Percentiles rank a stretch among this genome's conserved stretches.
Evolutionary conservation across 2,329 filamentous ascomycete genomes (phyloP).

Genomic region (Colletotrichum aenigma): DNA sequence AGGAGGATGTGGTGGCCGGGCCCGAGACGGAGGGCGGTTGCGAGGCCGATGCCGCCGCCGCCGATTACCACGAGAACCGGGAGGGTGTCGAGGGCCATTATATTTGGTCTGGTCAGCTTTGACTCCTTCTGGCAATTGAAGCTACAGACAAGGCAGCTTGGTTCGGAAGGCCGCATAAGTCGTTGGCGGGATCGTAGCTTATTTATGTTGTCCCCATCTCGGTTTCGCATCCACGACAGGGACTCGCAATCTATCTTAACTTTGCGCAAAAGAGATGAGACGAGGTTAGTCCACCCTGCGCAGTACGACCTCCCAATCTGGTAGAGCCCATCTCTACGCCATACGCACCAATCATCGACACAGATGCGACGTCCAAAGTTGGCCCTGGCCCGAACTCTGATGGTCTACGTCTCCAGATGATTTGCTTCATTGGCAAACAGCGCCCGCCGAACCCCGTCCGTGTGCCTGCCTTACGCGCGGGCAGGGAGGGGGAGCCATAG

Average conservation of each 20-base stretch:
- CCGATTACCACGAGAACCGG: not conserved
- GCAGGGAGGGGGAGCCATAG: not conserved
- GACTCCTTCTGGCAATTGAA: rapidly evolving
- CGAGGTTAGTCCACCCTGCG: not conserved
- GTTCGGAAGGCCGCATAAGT: rapidly evolving
- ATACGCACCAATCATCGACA: not conserved
- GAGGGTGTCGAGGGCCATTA: not conserved
- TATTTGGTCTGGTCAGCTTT: no score
- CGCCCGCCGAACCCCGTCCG: not conserved
- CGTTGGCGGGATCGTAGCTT: not conserved
- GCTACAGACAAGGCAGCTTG: not conserved
- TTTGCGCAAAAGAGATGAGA: not conserved
- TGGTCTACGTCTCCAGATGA: not conserved
- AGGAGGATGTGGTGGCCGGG: not conserved
- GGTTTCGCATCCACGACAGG: not conserved
- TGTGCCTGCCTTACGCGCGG: not conserved
- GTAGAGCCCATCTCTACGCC: not conserved
- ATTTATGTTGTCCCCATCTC: not conserved
- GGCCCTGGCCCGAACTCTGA: not conserved
- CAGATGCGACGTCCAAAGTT: not conserved
- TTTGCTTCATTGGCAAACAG: not conserved
- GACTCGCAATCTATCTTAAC: not conserved
- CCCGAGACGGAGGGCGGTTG: not conserved
- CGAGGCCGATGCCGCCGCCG: conserved; percentile 4
- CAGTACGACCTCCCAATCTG: not conserved